Percentiles rank a stretch among this genome's conserved stretches.
Conservation (phyloP, 345 rosid species). For the Bruguiera sexangula region DNA sequence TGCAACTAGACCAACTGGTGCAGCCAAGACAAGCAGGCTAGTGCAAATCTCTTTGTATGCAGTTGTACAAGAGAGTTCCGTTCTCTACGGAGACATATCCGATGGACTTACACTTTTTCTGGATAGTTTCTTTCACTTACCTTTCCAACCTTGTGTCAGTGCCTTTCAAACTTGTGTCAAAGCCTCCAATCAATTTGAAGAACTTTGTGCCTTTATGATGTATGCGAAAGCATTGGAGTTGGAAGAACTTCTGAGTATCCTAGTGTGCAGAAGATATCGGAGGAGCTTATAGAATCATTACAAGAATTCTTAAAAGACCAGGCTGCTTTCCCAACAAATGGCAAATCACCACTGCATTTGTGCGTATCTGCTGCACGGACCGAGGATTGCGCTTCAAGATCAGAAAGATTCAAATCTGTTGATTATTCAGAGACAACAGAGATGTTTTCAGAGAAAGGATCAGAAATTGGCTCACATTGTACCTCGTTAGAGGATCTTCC, state of each 20-base stretch:
- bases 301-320: conserved; percentile 80
- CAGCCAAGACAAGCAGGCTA: conserved; percentile 49
- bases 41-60: conserved; percentile 50
- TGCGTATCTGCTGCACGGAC: conserved; percentile 19
- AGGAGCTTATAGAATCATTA: conserved; percentile 65
- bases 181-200: conserved; percentile 65
- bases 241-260: conserved; percentile 82
- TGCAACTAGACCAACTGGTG: conserved; percentile 56
- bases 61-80: conserved; percentile 66
- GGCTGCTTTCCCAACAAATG: conserved; percentile 42
- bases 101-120: conserved; percentile 56
- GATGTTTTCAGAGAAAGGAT: conserved; percentile 28
- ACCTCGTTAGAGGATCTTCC: conserved; percentile 54
- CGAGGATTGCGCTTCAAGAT: conserved; percentile 6
- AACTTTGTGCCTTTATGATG: conserved; percentile 52
- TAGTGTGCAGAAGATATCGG: conserved; percentile 62
- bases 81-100: conserved; percentile 62
- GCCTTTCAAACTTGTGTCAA: conserved; percentile 64
- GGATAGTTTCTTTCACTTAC: conserved; percentile 71
- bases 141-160: conserved; percentile 49
- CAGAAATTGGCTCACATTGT: conserved; percentile 41
- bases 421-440: conserved; percentile 29
- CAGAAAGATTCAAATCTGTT: conserved; percentile 22
- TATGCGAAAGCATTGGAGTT: conserved; percentile 49
- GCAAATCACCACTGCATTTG: conserved; percentile 23